Conservation (phyloP, 2,329 filamentous ascomycete genomes). For the Nemania abortiva region DNA sequence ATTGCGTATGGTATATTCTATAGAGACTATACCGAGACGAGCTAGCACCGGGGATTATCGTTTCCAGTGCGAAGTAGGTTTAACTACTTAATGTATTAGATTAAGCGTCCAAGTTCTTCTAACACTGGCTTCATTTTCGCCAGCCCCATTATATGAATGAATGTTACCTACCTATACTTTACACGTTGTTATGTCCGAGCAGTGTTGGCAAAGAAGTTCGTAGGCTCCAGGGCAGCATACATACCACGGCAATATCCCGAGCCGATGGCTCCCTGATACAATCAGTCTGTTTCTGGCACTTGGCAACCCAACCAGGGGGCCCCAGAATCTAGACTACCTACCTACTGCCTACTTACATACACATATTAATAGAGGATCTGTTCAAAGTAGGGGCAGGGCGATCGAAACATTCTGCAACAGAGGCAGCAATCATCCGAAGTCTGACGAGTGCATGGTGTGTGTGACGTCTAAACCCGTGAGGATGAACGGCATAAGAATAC, state of each 20-base stretch:
- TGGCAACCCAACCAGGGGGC: slow-evolving; percentile 36
- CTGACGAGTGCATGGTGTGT: slow-evolving; percentile 48
- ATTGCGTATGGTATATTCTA: background rate
- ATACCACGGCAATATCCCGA: slow-evolving; percentile 45
- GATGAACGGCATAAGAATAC: slow-evolving; percentile 61
- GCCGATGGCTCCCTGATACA: slow-evolving; percentile 47
- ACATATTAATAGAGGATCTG: slow-evolving; percentile 32
- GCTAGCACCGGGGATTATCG: background rate
- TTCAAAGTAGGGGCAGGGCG: slow-evolving; percentile 45
- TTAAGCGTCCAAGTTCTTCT: background rate
- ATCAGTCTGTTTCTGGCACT: slow-evolving; percentile 37
- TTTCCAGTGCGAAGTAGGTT: background rate
- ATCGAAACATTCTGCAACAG: slow-evolving; percentile 50
- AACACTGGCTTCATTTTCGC: slow-evolving; percentile 2
- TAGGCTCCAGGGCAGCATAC: slow-evolving; percentile 33
- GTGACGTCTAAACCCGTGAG: slow-evolving; percentile 47
- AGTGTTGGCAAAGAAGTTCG: slow-evolving; percentile 36
- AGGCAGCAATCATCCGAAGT: slow-evolving; percentile 51
- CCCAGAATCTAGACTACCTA: slow-evolving; percentile 14
- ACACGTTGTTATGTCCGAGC: slow-evolving; percentile 34
- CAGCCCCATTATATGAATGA: background rate
- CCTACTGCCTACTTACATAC: no score
- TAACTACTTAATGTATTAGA: slow-evolving; percentile 9
- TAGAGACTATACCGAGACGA: slow-evolving; percentile 7
- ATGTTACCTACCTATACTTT: slow-evolving; percentile 10